These are phyloP conservation scores for Gracilaria gracilis DNA, from an alignment of 23 red algal genomes.

Conservation along the genomic window DNA sequence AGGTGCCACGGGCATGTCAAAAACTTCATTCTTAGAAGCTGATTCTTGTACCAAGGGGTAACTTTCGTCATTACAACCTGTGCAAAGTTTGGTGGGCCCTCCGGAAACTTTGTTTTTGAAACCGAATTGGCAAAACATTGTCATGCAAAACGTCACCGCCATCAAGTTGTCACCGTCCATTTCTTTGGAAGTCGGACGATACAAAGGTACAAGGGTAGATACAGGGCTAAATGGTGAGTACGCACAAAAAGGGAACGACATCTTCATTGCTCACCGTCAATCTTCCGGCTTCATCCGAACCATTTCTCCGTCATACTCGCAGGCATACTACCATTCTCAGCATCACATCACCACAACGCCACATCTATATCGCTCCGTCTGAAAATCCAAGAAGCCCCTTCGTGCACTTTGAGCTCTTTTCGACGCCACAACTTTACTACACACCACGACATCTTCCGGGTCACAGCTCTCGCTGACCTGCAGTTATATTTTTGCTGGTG, in stretches of 20 bases:
- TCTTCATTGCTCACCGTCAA: conserved; percentile 1
- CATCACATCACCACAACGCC: not conserved
- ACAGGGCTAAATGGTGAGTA: not conserved
- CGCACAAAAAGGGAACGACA: not conserved
- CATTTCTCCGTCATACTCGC: not conserved
- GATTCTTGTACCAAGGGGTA: too few relatives aligned
- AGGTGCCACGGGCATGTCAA: too few relatives aligned
- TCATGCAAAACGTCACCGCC: not conserved
- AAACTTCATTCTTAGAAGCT: too few relatives aligned
- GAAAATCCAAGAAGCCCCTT: not conserved
- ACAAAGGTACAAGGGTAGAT: not conserved
- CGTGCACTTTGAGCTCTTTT: not conserved
- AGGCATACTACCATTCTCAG: not conserved
- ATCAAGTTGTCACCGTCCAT: not conserved
- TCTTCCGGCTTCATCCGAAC: not conserved
- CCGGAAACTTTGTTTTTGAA: not conserved
- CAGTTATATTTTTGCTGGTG: not conserved
- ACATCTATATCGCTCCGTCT: not conserved
- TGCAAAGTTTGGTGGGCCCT: too few relatives aligned
- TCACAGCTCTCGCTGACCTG: not conserved
- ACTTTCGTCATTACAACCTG: too few relatives aligned
- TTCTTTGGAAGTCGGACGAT: not conserved
- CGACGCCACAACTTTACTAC: not conserved
- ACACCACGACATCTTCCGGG: not conserved
- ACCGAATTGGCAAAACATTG: not conserved